Evolutionary conservation across 2,329 filamentous ascomycete species (phyloP).

Genomic region (Alternaria postmessia): DNA sequence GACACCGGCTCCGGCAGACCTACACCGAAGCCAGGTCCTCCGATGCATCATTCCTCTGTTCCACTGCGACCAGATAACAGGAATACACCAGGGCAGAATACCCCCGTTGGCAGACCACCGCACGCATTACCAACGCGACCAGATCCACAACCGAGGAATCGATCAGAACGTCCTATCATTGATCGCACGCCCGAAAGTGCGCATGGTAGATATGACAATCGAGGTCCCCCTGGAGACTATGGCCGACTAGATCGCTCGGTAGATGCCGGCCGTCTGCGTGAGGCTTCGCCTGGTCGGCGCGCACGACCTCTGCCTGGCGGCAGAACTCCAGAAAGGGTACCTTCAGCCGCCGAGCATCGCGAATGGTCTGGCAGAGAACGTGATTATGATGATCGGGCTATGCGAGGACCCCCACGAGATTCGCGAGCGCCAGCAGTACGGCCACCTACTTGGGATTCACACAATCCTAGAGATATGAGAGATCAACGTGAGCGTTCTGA

Average conservation of each 20-base stretch:
- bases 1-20: conserved; percentile 19
- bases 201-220: conserved; percentile 45
- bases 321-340: conserved; percentile 49
- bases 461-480: conserved; percentile 39
- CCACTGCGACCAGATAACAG: conserved; percentile 46
- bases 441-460: conserved; percentile 34
- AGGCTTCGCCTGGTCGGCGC: conserved; percentile 52
- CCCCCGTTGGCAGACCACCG: conserved; percentile 36
- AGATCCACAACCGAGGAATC: conserved; percentile 62
- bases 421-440: conserved; percentile 34
- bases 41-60: conserved; percentile 28
- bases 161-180: conserved; percentile 39
- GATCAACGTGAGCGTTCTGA: conserved; percentile 44
- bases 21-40: conserved; percentile 21
- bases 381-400: conserved; percentile 48
- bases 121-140: conserved; percentile 65
- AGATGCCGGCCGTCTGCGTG: conserved; percentile 50
- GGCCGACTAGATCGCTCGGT: conserved; percentile 55
- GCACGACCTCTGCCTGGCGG: conserved; percentile 36
- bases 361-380: conserved; percentile 45
- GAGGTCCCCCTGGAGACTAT: conserved; percentile 50
- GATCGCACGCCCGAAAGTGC: conserved; percentile 40
- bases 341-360: conserved; percentile 38
- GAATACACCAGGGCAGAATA: conserved; percentile 36
- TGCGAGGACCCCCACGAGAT: conserved; percentile 47